phyloP scores from a whole-genome alignment of 495 filamentous ascomycete genomes.

The Aspergillus hancockii region DNA sequence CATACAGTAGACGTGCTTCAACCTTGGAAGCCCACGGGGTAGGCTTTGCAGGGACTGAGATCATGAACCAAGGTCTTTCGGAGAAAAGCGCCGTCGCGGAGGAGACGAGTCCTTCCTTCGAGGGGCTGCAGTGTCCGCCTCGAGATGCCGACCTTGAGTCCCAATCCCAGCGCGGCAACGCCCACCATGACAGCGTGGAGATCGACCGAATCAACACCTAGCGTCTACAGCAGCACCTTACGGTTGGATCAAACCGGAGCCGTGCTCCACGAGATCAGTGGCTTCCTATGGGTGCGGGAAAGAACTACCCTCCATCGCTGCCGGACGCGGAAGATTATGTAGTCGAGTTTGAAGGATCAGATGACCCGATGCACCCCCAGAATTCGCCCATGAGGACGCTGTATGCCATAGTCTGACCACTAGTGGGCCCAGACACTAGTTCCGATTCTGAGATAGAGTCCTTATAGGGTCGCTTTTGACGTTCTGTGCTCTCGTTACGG shows the following conservation, averaged over 20 bases:
- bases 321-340: constrained; percentile 51
- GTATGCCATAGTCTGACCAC: constrained; percentile 14
- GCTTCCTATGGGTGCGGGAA: constrained; percentile 36
- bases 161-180: neutral
- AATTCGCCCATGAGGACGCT: constrained; percentile 43
- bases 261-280: constrained; percentile 27
- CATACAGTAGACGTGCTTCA: no score
- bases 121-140: neutral
- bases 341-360: constrained; percentile 53
- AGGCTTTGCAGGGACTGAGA: neutral
- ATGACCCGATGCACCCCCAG: constrained; percentile 50
- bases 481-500: constrained; percentile 46
- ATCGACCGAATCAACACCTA: constrained; percentile 33
- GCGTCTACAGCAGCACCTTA: constrained; percentile 31
- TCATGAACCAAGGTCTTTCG: neutral
- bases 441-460: constrained; percentile 6
- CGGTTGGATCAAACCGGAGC: constrained; percentile 29
- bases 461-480: constrained; percentile 19
- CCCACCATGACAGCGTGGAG: constrained; percentile 19
- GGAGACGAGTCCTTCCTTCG: neutral
- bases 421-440: neutral
- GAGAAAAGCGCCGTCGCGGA: neutral
- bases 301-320: constrained; percentile 43
- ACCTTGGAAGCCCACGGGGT: neutral
- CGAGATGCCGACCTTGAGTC: neutral